Evolutionary conservation across 106 monocot genomes (phyloP).

Genomic region (Dendrobium nobile): DNA sequence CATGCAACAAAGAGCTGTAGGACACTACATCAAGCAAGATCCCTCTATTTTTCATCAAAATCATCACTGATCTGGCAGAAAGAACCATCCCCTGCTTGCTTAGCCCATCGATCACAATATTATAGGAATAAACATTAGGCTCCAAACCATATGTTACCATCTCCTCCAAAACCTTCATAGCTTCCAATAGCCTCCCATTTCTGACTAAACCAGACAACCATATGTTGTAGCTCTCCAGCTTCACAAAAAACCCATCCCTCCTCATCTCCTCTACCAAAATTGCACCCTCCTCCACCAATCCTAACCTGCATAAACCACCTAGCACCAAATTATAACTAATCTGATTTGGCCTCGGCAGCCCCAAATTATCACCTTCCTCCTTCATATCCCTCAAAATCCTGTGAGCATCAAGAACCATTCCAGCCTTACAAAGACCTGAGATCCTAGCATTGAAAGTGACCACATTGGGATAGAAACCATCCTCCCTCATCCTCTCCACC

Average conservation of each 20-base stretch:
- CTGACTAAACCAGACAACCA: slow-evolving; percentile 77
- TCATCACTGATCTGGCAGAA: slow-evolving; percentile 49
- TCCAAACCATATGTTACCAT: slow-evolving; percentile 45
- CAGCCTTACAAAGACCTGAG: slow-evolving; percentile 72
- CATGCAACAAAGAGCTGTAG: slow-evolving; percentile 69
- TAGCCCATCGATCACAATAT: slow-evolving; percentile 75
- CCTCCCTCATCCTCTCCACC: slow-evolving; percentile 60
- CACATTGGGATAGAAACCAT: slow-evolving; percentile 61
- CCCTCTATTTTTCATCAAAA: slow-evolving; percentile 58
- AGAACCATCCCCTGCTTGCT: slow-evolving; percentile 70
- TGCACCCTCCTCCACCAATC: slow-evolving; percentile 59
- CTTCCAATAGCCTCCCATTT: slow-evolving; percentile 50
- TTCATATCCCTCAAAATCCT: slow-evolving; percentile 77
- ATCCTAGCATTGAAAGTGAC: slow-evolving; percentile 92
- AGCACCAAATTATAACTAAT: slow-evolving; percentile 69
- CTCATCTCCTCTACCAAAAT: slow-evolving; percentile 59
- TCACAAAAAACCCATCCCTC: slow-evolving; percentile 38
- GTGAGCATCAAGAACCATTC: slow-evolving; percentile 53
- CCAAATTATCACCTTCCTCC: slow-evolving; percentile 26
- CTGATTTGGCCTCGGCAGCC: slow-evolving; percentile 57
- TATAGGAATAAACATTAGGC: slow-evolving; percentile 62
- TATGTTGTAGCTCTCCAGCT: slow-evolving; percentile 63
- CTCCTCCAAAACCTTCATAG: slow-evolving; percentile 46
- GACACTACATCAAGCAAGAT: slow-evolving; percentile 61
- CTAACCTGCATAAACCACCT: slow-evolving; percentile 56